Evolutionary conservation across 805 yeast species (phyloP).

Genomic region (Yarrowia sp.): DNA sequence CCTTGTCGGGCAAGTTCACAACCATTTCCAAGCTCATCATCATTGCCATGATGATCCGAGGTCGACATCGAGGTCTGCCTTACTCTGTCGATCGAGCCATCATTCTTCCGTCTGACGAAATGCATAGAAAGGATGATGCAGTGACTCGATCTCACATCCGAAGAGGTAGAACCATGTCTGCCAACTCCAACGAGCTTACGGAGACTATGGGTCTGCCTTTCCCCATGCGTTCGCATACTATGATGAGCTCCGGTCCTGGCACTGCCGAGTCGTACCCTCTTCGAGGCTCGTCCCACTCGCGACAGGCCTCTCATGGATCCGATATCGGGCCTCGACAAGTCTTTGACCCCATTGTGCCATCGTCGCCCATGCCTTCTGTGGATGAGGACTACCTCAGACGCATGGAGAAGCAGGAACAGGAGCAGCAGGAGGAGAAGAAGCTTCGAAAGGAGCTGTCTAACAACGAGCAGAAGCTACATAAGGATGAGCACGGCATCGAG

Average conservation of each 20-base stretch:
- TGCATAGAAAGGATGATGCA: slow-evolving; percentile 30
- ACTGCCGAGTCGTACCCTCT: background rate
- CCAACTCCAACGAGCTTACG: slow-evolving; percentile 4
- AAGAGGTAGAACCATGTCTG: slow-evolving; percentile 9
- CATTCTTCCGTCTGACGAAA: slow-evolving; percentile 67
- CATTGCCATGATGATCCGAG: slow-evolving; percentile 87
- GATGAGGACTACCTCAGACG: background rate
- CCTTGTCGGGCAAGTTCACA: slow-evolving; percentile 70
- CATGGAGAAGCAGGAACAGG: slow-evolving; percentile 1
- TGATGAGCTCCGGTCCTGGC: background rate
- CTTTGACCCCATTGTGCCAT: background rate
- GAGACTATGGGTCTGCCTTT: slow-evolving; percentile 17
- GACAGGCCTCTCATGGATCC: background rate
- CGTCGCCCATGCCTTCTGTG: slow-evolving; percentile 21
- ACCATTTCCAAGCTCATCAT: slow-evolving; percentile 76
- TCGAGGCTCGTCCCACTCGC: background rate
- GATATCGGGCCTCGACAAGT: background rate
- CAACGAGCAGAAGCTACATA: background rate
- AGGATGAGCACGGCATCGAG: slow-evolving; percentile 14
- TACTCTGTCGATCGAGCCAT: slow-evolving; percentile 91
- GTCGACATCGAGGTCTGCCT: slow-evolving; percentile 95
- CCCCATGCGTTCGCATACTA: slow-evolving; percentile 12
- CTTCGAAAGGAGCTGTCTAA: background rate
- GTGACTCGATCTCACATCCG: slow-evolving; percentile 1
- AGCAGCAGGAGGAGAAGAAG: background rate